Conservation (phyloP, 108 stramenopile species). For the Stephanodiscus minutulus region DNA sequence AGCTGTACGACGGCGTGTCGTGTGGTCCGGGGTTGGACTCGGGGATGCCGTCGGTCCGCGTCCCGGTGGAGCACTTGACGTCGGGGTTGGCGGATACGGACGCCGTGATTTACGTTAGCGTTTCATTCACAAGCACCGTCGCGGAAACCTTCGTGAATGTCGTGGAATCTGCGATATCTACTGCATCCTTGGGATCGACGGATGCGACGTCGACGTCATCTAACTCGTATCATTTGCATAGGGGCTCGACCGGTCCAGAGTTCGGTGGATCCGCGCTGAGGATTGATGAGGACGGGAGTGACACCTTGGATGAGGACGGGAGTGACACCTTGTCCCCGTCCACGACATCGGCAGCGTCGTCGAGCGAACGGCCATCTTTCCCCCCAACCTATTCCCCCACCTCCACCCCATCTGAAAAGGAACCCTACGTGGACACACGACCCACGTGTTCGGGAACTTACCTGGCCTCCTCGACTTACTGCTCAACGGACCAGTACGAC, state of each 20-base stretch:
- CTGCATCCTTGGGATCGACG: background rate
- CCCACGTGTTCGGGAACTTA: conserved; percentile 62
- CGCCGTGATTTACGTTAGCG: conserved; percentile 74
- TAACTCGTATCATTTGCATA: conserved; percentile 2
- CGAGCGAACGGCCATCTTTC: conserved; percentile 17
- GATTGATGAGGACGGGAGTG: background rate
- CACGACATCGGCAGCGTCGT: background rate
- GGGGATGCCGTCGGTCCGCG: conserved; percentile 64
- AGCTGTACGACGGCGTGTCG: conserved; percentile 66
- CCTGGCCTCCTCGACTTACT: conserved; percentile 76
- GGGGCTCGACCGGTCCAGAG: conserved; percentile 22
- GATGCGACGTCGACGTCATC: background rate
- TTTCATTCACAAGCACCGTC: conserved; percentile 51
- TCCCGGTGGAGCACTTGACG: conserved; percentile 60
- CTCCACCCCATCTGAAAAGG: conserved; percentile 35
- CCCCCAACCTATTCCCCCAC: conserved; percentile 26
- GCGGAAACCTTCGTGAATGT: background rate
- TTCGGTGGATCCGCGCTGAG: conserved; percentile 6
- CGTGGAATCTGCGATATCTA: background rate
- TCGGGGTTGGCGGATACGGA: conserved; percentile 71
- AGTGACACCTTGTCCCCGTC: background rate
- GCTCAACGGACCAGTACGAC: conserved; percentile 84
- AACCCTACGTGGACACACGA: conserved; percentile 32
- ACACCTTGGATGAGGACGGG: background rate
- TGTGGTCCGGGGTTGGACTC: conserved; percentile 82